A percentile compares a stretch with the other conserved stretches of the same genome.
phyloP scores from a whole-genome alignment of 345 rosid species.

The Abelmoschus esculentus region DNA sequence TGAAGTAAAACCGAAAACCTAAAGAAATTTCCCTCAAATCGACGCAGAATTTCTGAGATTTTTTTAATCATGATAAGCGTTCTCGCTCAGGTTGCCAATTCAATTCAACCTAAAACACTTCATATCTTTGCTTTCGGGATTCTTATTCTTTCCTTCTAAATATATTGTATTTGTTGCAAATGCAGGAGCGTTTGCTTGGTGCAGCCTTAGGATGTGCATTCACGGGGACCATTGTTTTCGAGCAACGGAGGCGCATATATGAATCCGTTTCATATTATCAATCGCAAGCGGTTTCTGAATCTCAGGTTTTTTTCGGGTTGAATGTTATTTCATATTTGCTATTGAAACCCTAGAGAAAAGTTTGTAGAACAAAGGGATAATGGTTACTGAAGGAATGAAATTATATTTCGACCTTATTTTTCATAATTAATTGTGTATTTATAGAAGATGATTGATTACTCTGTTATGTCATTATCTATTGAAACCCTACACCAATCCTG shows the following conservation, averaged over 20 bases:
- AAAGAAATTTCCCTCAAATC: too few species aligned
- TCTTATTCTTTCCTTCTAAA: not conserved
- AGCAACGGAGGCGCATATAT: conserved; percentile 64
- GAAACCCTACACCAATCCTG: too few species aligned
- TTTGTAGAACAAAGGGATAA: too few species aligned
- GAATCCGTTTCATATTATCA: conserved; percentile 39
- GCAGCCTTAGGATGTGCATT: conserved; percentile 54
- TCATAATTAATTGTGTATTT: too few species aligned
- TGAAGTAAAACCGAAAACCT: too few species aligned
- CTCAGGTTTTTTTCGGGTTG: conserved; percentile 36
- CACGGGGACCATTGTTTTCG: conserved; percentile 46
- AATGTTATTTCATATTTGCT: too few species aligned
- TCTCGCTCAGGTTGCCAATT: conserved; percentile 42
- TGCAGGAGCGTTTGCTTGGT: conserved; percentile 59
- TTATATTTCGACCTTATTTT: too few species aligned
- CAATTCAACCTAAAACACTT: not conserved
- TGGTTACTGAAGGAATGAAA: too few species aligned
- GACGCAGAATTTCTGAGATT: too few species aligned
- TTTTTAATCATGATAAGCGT: conserved; percentile 44
- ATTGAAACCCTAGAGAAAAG: too few species aligned
- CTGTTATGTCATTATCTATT: too few species aligned
- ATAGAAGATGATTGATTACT: too few species aligned
- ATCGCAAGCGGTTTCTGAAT: conserved; percentile 42
- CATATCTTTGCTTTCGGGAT: not conserved
- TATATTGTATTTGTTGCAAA: not conserved